These are phyloP conservation scores for Plasmodium reichenowi DNA, from an alignment of 169 alveolate species.

Conservation along the genomic window DNA sequence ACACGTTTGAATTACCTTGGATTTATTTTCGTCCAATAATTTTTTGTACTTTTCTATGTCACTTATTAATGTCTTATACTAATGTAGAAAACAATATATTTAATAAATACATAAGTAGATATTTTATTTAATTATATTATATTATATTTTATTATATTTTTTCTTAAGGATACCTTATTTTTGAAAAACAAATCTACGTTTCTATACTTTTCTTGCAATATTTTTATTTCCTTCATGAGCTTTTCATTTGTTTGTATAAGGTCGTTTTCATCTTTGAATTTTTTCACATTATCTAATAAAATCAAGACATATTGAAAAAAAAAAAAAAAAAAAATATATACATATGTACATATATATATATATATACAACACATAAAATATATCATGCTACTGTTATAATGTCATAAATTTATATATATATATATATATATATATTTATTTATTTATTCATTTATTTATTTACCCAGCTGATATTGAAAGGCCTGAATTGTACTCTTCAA, in stretches of 20 bases:
- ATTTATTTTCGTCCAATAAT: conserved; percentile 29
- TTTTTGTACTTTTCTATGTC: conserved; percentile 52
- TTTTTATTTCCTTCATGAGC: conserved; percentile 54
- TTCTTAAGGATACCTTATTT: conserved; percentile 26
- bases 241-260: conserved; percentile 30
- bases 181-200: conserved; percentile 60
- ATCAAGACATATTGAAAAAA: not conserved
- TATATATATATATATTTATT: not conserved
- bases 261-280: conserved; percentile 48
- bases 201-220: conserved; percentile 57
- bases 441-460: too few relatives aligned
- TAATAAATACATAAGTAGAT: too few relatives aligned
- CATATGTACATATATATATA: too few relatives aligned
- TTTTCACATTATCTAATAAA: conserved; percentile 35
- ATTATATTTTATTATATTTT: not conserved
- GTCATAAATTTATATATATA: not conserved
- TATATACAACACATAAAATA: too few relatives aligned
- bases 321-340: too few relatives aligned
- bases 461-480: conserved; percentile 54
- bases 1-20: conserved; percentile 21
- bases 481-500: conserved; percentile 60
- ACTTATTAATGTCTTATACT: conserved; percentile 30
- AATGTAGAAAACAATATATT: not conserved
- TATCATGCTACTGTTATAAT: not conserved
- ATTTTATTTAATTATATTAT: too few relatives aligned